Evolutionary conservation across 192 early-diverging fungal species (phyloP).

Genomic region (Phycomyces blakesleeanus): DNA sequence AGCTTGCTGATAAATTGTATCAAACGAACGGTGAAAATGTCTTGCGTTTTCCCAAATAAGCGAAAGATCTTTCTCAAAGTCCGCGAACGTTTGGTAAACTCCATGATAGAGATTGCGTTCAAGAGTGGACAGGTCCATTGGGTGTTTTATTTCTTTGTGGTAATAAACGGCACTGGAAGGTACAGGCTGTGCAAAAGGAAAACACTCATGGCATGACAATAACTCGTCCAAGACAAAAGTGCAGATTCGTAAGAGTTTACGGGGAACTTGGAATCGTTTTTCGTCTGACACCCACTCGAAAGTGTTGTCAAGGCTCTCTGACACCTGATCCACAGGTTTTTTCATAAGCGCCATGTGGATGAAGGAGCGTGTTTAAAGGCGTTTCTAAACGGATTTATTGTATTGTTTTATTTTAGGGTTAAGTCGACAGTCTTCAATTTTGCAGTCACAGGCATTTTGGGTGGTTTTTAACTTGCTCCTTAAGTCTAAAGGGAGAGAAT

Average conservation of each 20-base stretch:
- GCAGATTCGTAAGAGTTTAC: constrained; percentile 4
- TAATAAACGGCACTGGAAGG: constrained; percentile 37
- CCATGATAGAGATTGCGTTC: constrained; percentile 46
- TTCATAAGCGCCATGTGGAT: not conserved
- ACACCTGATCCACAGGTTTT: not conserved
- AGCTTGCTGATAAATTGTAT: constrained; percentile 21
- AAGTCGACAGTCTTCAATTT: not conserved
- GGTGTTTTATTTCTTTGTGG: constrained; percentile 42
- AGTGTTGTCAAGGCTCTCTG: not conserved
- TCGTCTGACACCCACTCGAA: not conserved
- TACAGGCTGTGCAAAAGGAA: constrained; percentile 35
- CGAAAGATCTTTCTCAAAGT: constrained; percentile 41
- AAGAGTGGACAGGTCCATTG: constrained; percentile 51
- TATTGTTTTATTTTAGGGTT: not conserved
- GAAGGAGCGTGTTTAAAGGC: not conserved
- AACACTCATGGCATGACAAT: constrained; percentile 20
- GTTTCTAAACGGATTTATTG: not conserved
- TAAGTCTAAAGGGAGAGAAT: not conserved
- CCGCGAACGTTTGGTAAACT: constrained; percentile 26
- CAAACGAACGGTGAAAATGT: constrained; percentile 18
- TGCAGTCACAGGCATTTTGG: not conserved
- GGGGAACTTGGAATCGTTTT: not conserved
- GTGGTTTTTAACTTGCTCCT: not conserved
- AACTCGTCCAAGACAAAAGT: constrained; percentile 25
- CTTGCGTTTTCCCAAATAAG: constrained; percentile 43